Evolutionary conservation across 139 green algal genomes (phyloP).

Genomic region (Chlorella ohadii): DNA sequence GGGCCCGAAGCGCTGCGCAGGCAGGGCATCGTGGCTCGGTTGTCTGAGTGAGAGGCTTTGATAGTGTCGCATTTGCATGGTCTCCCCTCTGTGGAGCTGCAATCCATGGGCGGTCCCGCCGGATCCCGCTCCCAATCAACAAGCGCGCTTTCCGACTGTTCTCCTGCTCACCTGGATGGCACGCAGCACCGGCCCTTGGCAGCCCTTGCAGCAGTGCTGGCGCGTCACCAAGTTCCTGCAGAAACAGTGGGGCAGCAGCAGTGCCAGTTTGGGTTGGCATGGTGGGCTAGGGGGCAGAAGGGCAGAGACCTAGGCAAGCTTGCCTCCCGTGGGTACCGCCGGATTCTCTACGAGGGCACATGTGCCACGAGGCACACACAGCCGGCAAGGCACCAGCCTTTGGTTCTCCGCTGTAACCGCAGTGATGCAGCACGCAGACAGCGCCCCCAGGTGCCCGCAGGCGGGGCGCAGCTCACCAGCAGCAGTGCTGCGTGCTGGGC

Average conservation of each 20-base stretch:
- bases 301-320: no score
- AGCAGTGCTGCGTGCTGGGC: not conserved
- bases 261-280: not conserved
- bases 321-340: not conserved
- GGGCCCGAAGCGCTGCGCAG: slow-evolving; percentile 56
- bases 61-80: no score
- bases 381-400: no score
- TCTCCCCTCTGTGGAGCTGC: no score
- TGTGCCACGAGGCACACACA: not conserved
- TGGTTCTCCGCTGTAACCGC: no score
- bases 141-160: no score
- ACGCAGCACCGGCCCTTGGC: slow-evolving; percentile 65
- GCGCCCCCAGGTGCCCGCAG: not conserved
- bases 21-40: no score
- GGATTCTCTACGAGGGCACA: not conserved
- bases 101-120: no score
- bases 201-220: slow-evolving; percentile 57
- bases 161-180: slow-evolving; percentile 58
- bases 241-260: not conserved
- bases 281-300: not conserved
- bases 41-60: no score
- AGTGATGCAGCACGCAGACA: not conserved
- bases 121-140: no score
- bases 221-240: slow-evolving; percentile 51
- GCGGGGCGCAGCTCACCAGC: not conserved